Conservation (phyloP, 2,329 filamentous ascomycete genomes). For the Claviceps humidiphila region DNA sequence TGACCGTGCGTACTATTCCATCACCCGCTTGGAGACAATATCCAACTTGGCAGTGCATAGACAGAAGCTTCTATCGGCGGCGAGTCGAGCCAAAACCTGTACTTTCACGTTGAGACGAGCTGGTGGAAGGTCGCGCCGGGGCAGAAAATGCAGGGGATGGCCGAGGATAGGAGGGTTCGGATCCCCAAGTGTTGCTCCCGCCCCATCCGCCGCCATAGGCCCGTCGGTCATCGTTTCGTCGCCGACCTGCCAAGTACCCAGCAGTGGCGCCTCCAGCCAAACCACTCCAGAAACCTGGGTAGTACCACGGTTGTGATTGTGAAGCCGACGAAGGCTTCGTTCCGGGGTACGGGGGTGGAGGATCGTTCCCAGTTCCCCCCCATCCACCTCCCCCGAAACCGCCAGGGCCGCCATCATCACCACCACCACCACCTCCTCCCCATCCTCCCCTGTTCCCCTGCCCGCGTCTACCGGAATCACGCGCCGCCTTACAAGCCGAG, state of each 20-base stretch:
- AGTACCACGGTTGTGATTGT: constrained; percentile 39
- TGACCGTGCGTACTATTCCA: no score
- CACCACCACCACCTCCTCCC: constrained; percentile 6
- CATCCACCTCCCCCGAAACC: constrained; percentile 21
- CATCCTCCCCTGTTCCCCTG: constrained; percentile 21
- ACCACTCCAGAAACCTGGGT: constrained; percentile 64
- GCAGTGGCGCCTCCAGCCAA: constrained; percentile 56
- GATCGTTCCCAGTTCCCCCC: constrained; percentile 32
- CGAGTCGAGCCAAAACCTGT: constrained; percentile 62
- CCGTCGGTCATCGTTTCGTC: constrained; percentile 19
- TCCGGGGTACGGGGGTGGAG: constrained; percentile 34
- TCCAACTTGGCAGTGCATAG: no score
- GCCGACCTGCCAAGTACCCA: constrained; percentile 48
- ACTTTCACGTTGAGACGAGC: constrained; percentile 45
- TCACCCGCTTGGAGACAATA: no score
- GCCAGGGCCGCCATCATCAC: background rate
- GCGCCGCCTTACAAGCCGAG: constrained; percentile 32
- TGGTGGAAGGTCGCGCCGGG: constrained; percentile 11
- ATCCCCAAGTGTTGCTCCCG: constrained; percentile 12
- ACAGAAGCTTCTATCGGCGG: constrained; percentile 28
- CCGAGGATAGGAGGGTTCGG: constrained; percentile 10
- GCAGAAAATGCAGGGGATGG: constrained; percentile 18
- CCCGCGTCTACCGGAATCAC: constrained; percentile 6
- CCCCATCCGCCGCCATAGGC: constrained; percentile 15
- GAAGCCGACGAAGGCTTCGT: constrained; percentile 19